These are phyloP conservation scores for Quercus agrifolia DNA, from an alignment of 306 rosid genomes.

Conservation along the genomic window DNA sequence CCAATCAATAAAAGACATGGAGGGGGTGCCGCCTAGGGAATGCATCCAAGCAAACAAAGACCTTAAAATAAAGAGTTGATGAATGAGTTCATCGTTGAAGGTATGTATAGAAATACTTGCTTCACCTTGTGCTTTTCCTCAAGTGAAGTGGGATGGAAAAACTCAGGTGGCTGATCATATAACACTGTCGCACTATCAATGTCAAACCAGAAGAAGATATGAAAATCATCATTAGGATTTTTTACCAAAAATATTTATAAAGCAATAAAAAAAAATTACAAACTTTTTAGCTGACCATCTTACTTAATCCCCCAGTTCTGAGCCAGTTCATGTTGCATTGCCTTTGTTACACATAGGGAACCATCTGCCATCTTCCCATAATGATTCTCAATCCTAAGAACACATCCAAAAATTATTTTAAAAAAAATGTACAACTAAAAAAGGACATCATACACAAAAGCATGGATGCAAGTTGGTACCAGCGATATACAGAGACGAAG, in stretches of 20 bases:
- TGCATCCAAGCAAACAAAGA: no score
- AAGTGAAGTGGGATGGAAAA: conserved; percentile 72
- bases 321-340: conserved; percentile 97
- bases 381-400: conserved; percentile 75
- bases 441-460: conserved; percentile 16
- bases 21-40: no score
- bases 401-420: conserved; percentile 17
- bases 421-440: background rate
- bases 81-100: no score
- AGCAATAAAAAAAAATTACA: conserved; percentile 13
- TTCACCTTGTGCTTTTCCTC: conserved; percentile 83
- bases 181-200: conserved; percentile 52
- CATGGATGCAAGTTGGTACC: conserved; percentile 48
- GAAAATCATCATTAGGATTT: background rate
- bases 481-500: conserved; percentile 72
- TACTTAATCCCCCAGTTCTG: conserved; percentile 97
- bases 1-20: no score
- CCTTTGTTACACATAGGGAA: conserved; percentile 86
- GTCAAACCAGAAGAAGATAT: conserved; percentile 2
- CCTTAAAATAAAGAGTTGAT: no score
- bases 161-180: conserved; percentile 96
- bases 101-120: background rate
- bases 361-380: conserved; percentile 92
- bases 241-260: background rate
- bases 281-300: conserved; percentile 40